phyloP scores from a whole-genome alignment of 768 basidiomycete species.

The Coprinopsis cinerea region DNA sequence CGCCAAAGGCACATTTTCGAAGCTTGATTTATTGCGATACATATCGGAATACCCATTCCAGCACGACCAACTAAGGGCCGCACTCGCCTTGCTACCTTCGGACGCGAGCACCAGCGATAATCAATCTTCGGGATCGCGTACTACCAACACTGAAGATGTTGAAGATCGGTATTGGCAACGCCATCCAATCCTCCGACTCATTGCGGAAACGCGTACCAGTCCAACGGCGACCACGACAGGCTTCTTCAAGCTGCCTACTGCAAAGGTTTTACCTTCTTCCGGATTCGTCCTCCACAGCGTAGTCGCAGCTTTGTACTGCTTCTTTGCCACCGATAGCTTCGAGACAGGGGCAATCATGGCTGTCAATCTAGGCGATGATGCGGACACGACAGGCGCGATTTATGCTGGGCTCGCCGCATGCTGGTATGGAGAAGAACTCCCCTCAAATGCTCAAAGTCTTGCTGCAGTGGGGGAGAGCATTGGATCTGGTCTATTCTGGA shows the following conservation, averaged over 20 bases:
- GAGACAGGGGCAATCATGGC: slow-evolving; percentile 40
- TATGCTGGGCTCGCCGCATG: slow-evolving; percentile 40
- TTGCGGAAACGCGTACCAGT: slow-evolving; percentile 20
- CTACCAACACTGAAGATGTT: slow-evolving; percentile 16
- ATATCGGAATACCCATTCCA: slow-evolving; percentile 34
- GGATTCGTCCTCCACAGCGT: slow-evolving; percentile 37
- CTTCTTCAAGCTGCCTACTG: slow-evolving; percentile 21
- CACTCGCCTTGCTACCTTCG: slow-evolving; percentile 27
- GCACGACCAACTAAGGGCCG: slow-evolving; percentile 23
- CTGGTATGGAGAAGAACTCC: slow-evolving; percentile 32
- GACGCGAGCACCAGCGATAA: slow-evolving; percentile 15
- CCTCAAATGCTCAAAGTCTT: not conserved
- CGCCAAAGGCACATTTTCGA: slow-evolving; percentile 22
- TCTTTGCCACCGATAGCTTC: slow-evolving; percentile 36
- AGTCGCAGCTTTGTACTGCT: slow-evolving; percentile 39
- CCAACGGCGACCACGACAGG: slow-evolving; percentile 4
- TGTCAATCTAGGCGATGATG: slow-evolving; percentile 38
- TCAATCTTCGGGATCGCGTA: too few species aligned
- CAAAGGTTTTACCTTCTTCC: slow-evolving; percentile 26
- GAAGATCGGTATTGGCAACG: slow-evolving; percentile 28
- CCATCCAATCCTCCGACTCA: slow-evolving; percentile 35
- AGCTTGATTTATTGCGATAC: slow-evolving; percentile 32
- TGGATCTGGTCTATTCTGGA: slow-evolving; percentile 27
- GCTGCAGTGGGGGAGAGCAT: not conserved
- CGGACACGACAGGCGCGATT: slow-evolving; percentile 41